These are phyloP conservation scores for Aspergillus campestris DNA, from an alignment of 495 filamentous ascomycete species.

Conservation along the genomic window DNA sequence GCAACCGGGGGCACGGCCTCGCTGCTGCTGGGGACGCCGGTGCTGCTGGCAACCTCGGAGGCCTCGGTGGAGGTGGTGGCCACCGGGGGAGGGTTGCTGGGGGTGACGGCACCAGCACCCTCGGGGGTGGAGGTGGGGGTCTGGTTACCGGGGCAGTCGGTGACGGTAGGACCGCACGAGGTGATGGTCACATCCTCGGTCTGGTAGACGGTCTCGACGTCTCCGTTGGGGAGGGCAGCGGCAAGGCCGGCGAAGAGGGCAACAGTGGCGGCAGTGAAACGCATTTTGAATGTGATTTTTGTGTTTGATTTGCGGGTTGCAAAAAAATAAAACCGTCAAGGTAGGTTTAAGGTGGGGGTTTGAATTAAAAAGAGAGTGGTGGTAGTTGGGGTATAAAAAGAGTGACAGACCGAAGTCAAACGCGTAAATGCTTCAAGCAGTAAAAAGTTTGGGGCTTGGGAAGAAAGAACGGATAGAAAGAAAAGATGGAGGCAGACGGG, in stretches of 20 bases:
- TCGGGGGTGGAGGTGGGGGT: conserved; percentile 10
- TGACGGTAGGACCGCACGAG: conserved; percentile 52
- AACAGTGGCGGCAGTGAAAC: conserved; percentile 42
- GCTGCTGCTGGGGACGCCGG: conserved; percentile 5
- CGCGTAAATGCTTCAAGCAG: conserved; percentile 29
- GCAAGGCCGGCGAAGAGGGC: conserved; percentile 44
- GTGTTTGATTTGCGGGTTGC: conserved; percentile 10
- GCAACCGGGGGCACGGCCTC: conserved; percentile 8
- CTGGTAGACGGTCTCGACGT: conserved; percentile 41
- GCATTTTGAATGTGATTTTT: conserved; percentile 39
- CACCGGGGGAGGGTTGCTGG: conserved; percentile 5
- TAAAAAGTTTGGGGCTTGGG: conserved; percentile 33
- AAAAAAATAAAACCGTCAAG: conserved; percentile 27
- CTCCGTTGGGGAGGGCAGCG: conserved; percentile 29
- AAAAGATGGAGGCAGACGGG: conserved; percentile 17
- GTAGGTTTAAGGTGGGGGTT: conserved; percentile 19
- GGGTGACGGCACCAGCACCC: conserved; percentile 13
- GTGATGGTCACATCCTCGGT: conserved; percentile 49
- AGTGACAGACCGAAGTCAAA: conserved; percentile 51
- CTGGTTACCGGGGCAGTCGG: conserved; percentile 42
- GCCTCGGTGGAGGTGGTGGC: conserved; percentile 13
- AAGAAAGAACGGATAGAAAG: conserved; percentile 24
- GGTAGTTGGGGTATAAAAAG: conserved; percentile 38
- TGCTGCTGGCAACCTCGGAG: conserved; percentile 4
- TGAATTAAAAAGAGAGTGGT: conserved; percentile 36